Percentiles rank a stretch among this genome's conserved stretches.
phyloP scores from a whole-genome alignment of 2,329 filamentous ascomycete genomes.

The Pseudocercospora macadamiae region DNA sequence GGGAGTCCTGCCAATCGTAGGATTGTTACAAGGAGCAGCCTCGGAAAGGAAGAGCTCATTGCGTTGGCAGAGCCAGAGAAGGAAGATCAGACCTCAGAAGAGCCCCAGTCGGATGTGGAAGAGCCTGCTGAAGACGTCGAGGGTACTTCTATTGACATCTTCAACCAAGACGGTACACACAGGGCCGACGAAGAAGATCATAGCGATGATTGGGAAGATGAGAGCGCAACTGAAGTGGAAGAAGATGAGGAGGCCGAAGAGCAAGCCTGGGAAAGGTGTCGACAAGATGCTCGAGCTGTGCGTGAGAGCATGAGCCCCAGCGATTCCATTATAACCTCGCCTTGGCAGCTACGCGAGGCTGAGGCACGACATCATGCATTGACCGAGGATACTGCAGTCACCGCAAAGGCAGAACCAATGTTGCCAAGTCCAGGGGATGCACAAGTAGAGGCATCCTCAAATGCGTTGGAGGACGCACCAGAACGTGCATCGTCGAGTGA shows the following conservation, averaged over 20 bases:
- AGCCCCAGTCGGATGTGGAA: neutral
- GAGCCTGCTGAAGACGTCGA: conserved; percentile 21
- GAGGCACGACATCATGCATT: neutral
- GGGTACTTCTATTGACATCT: conserved; percentile 30
- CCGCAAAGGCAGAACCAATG: too few species aligned
- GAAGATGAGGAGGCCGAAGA: conserved; percentile 18
- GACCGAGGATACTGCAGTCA: neutral
- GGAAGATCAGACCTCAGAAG: conserved; percentile 2
- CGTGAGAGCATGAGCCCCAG: conserved; percentile 2
- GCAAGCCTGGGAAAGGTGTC: conserved; percentile 3
- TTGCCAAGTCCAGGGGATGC: neutral
- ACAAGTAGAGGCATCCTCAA: neutral
- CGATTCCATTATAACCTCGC: conserved; percentile 3
- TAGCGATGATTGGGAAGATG: conserved; percentile 33
- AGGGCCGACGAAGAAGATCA: conserved; percentile 19
- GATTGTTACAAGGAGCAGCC: conserved; percentile 35
- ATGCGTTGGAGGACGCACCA: neutral
- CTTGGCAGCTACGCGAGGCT: neutral
- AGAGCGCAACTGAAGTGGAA: conserved; percentile 27
- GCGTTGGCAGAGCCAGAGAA: conserved; percentile 29
- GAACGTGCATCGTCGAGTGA: neutral
- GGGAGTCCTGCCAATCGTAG: conserved; percentile 33
- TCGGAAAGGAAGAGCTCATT: conserved; percentile 25
- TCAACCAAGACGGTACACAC: conserved; percentile 31
- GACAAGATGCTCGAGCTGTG: neutral